Percentiles rank a stretch among this genome's conserved stretches.
phyloP scores from a whole-genome alignment of 345 rosid species.

The Firmiana major region DNA sequence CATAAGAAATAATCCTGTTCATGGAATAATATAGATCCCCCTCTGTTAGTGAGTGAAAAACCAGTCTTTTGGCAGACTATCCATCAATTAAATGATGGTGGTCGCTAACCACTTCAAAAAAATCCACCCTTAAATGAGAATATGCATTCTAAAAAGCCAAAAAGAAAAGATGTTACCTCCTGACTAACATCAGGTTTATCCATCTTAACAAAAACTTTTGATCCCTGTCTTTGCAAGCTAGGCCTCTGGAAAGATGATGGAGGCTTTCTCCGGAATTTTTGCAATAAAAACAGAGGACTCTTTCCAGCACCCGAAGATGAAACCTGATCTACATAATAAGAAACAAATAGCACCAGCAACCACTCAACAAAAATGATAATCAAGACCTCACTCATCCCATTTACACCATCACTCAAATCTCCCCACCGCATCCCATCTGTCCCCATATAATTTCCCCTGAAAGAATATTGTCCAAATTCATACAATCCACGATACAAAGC shows the following conservation, averaged over 20 bases:
- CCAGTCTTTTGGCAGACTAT: not conserved
- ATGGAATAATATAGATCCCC: not conserved
- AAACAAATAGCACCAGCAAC: slow-evolving; percentile 53
- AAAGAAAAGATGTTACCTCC: slow-evolving; percentile 55
- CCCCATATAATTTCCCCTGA: slow-evolving; percentile 43
- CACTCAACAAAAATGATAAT: slow-evolving; percentile 69
- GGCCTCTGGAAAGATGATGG: slow-evolving; percentile 40
- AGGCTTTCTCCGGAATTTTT: slow-evolving; percentile 34
- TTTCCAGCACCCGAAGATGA: slow-evolving; percentile 49
- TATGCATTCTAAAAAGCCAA: not conserved
- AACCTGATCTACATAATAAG: slow-evolving; percentile 67
- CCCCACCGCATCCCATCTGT: slow-evolving; percentile 75
- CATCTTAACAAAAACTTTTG: slow-evolving; percentile 59
- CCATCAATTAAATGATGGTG: not conserved
- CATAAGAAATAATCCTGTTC: not conserved
- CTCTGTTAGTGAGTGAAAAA: not conserved
- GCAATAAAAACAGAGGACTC: slow-evolving; percentile 47
- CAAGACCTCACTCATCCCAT: slow-evolving; percentile 64
- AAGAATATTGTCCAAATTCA: slow-evolving; percentile 60
- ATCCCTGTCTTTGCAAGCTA: slow-evolving; percentile 53
- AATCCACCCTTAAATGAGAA: not conserved
- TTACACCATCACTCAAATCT: slow-evolving; percentile 47
- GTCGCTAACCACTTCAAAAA: not conserved
- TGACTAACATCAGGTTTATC: slow-evolving; percentile 73
- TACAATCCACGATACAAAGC: slow-evolving; percentile 82